Evolutionary conservation across 257 asterid genomes (phyloP), one percentile per base, ranked within the genome.

Genomic region (Apocynum venetum): DNA sequence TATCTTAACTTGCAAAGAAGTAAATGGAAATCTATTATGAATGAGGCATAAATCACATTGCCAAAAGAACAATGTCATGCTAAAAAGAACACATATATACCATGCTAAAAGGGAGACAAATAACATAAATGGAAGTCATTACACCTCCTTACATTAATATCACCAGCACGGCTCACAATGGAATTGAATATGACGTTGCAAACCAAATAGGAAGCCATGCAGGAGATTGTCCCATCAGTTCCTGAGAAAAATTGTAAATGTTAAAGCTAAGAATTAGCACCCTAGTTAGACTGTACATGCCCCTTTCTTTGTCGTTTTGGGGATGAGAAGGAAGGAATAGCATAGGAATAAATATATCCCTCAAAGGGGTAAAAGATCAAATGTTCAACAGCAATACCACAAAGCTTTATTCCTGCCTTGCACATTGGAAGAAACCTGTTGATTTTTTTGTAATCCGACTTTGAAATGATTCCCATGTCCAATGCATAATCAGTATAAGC

Each of bases 401-500:
- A 94, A 65, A 94, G 91, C 86, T 92, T 94, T 81, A 92, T 81
- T 52, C 93, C 93, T 44, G 89, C 60, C 81, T 92, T 90, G 86
- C 98, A 94, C 57, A 91, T 83, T 40, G 98, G 98, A 86, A 91
- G 89, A 84, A 91, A 87, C 85, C 79, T 91, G 83, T 91, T 92
- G 85, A 92, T 88, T 77, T 88, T 96, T 40, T 86, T 91, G 80
- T 92, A 91, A 82, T 88, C 89, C 75, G 93, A 73, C 76, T 91
- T 87, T 19, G 88, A 83, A 76, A 94, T 82, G 78, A 94, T 38
- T 76, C 96, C 97, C 97, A 86, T 82, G 84, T 88, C 97, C 86
- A 91, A 84, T 77, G 98, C 97, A 89, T 83, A 92, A 86, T 94
- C 98, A 76, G 98, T 88, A 82, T 94, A 94, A 69, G 98, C 97